These are phyloP conservation scores for Emergomyces orientalis DNA, from an alignment of 2,329 filamentous ascomycete species.

Conservation along the genomic window DNA sequence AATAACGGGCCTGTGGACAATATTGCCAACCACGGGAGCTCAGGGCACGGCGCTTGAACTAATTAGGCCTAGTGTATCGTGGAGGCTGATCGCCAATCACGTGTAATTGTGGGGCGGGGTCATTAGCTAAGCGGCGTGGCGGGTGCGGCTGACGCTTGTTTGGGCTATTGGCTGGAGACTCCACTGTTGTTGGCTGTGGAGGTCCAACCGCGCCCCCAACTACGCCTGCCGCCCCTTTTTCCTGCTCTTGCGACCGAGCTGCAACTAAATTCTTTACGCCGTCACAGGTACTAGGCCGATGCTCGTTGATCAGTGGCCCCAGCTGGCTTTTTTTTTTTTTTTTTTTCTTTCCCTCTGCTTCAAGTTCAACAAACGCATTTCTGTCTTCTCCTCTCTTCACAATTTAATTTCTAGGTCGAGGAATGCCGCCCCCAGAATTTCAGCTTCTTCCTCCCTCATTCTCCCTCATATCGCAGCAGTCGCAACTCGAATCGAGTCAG, in stretches of 20 bases:
- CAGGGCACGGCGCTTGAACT: too few relatives aligned
- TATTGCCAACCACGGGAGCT: too few relatives aligned
- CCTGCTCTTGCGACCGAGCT: not conserved
- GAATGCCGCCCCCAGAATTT: not conserved
- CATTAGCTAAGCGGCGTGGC: not conserved
- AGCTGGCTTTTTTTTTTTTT: not conserved
- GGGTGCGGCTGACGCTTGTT: not conserved
- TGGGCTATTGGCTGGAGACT: too few relatives aligned
- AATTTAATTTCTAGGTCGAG: not conserved
- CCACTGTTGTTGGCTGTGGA: too few relatives aligned
- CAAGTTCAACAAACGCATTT: not conserved
- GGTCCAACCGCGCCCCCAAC: too few relatives aligned
- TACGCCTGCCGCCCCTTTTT: not conserved
- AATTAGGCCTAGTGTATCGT: not conserved
- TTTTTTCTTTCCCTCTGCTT: not conserved
- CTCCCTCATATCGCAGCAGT: not conserved
- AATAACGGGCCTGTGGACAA: too few relatives aligned
- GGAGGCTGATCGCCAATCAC: not conserved
- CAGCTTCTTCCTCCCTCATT: not conserved
- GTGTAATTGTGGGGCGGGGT: not conserved
- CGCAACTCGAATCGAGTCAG: not conserved
- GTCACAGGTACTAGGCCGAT: not conserved
- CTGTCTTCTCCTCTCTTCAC: not conserved
- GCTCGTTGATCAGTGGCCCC: conserved; percentile 1
- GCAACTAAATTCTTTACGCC: not conserved